Conservation (phyloP, 2,329 filamentous ascomycete genomes). For the Huntiella abstrusa region DNA sequence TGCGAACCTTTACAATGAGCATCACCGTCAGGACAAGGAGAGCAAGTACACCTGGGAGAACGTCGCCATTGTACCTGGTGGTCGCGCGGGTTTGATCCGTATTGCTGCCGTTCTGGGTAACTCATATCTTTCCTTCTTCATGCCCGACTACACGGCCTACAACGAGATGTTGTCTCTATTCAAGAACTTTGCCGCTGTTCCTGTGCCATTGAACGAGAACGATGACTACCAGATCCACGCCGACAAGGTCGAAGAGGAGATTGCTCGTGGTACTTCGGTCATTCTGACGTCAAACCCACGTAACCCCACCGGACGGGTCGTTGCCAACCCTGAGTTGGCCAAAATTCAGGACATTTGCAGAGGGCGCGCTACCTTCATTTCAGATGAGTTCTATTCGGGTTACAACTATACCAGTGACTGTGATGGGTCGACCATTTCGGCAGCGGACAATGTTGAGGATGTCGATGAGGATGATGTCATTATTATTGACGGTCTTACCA, state of each 20-base stretch:
- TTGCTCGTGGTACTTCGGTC: constrained; percentile 67
- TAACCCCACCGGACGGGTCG: constrained; percentile 81
- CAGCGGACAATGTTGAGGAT: constrained; percentile 76
- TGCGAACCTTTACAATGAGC: constrained; percentile 79
- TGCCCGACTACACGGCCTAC: constrained; percentile 90
- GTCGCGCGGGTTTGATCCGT: constrained; percentile 77
- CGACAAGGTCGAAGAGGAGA: constrained; percentile 82
- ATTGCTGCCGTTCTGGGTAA: constrained; percentile 90
- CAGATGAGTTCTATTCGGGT: constrained; percentile 90
- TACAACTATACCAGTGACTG: constrained; percentile 93
- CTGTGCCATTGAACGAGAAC: constrained; percentile 63
- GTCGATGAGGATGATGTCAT: constrained; percentile 82
- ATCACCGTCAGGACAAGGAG: constrained; percentile 71
- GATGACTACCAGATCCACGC: constrained; percentile 89
- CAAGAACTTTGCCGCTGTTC: constrained; percentile 80
- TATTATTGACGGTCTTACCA: constrained; percentile 88
- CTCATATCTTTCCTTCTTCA: constrained; percentile 82
- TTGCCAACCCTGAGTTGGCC: constrained; percentile 66
- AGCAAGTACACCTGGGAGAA: constrained; percentile 96
- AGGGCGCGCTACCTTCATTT: constrained; percentile 75
- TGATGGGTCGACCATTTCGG: constrained; percentile 74
- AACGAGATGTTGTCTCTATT: constrained; percentile 94
- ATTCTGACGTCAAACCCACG: constrained; percentile 90
- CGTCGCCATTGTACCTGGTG: constrained; percentile 87
- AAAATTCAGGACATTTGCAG: constrained; percentile 88